These are phyloP conservation scores for Millerozyma acaciae DNA, from an alignment of 805 yeast species.

Conservation along the genomic window DNA sequence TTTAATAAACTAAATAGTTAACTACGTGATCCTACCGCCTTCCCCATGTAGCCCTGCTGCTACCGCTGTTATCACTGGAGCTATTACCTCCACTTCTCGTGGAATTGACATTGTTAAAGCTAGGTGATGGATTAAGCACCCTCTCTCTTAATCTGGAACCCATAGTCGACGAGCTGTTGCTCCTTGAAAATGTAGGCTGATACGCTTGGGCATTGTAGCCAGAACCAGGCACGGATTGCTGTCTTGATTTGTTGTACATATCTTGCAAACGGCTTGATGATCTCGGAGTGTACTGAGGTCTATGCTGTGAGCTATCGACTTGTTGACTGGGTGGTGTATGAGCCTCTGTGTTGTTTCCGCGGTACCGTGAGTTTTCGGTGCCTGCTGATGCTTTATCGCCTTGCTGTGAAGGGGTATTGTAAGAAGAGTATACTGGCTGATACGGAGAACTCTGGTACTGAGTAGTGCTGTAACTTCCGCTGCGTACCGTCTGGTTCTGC, in stretches of 20 bases:
- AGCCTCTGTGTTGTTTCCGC: no score
- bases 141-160: slow-evolving; percentile 26
- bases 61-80: slow-evolving; percentile 5
- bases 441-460: slow-evolving; percentile 12
- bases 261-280: slow-evolving; percentile 35
- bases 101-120: slow-evolving; percentile 10
- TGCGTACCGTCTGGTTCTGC: slow-evolving; percentile 4
- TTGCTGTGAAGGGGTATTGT: slow-evolving; percentile 12
- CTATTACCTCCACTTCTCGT: slow-evolving; percentile 2
- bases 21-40: slow-evolving; percentile 7
- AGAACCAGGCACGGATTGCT: slow-evolving; percentile 32
- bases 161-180: slow-evolving; percentile 23
- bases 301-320: no score
- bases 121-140: slow-evolving; percentile 20
- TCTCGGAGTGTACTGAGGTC: slow-evolving; percentile 25
- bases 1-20: slow-evolving; percentile 12
- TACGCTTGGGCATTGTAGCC: slow-evolving; percentile 22
- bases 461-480: slow-evolving; percentile 6
- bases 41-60: slow-evolving; percentile 24
- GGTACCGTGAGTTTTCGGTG: no score
- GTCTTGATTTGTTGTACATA: slow-evolving; percentile 38
- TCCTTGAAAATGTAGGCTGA: slow-evolving; percentile 17
- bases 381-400: slow-evolving; percentile 2
- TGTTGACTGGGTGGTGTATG: no score
- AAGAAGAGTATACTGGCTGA: slow-evolving; percentile 24